These are phyloP conservation scores for Linum tenue DNA, from an alignment of 345 rosid species.

Conservation along the genomic window DNA sequence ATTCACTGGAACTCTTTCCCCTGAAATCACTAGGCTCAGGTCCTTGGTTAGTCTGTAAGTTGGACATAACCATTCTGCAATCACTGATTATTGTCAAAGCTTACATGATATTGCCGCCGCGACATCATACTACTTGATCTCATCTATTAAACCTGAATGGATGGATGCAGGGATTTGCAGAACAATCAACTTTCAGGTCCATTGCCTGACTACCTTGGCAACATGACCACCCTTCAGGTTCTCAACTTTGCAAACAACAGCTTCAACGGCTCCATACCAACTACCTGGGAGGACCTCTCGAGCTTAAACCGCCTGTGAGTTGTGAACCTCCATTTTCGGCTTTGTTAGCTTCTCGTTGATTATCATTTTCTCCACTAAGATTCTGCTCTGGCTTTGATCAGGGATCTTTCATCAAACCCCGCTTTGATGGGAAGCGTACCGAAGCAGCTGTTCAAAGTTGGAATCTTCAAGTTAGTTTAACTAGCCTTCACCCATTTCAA, in stretches of 20 bases:
- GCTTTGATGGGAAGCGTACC: conserved; percentile 63
- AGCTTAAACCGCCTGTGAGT: conserved; percentile 65
- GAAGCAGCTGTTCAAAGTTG: conserved; percentile 40
- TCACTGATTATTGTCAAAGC: neutral
- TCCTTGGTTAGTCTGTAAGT: conserved; percentile 67
- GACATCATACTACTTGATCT: no score
- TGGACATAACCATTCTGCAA: neutral
- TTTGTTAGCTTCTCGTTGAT: neutral
- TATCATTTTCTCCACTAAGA: neutral
- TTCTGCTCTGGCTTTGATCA: conserved; percentile 22
- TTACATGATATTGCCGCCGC: neutral
- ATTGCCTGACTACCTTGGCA: conserved; percentile 67
- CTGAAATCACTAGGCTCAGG: conserved; percentile 59
- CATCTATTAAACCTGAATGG: no score
- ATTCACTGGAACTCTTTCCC: conserved; percentile 71
- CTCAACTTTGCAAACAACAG: conserved; percentile 69
- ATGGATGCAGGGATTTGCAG: conserved; percentile 64
- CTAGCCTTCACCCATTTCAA: neutral
- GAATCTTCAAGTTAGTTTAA: conserved; percentile 58
- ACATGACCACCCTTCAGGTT: conserved; percentile 44
- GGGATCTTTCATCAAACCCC: conserved; percentile 74
- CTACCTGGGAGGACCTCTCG: conserved; percentile 51
- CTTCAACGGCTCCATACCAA: conserved; percentile 69
- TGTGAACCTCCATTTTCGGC: neutral
- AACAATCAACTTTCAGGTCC: conserved; percentile 61